Evolutionary conservation across 2,329 filamentous ascomycete species (phyloP).

Genomic region (Didymella arachidicola): DNA sequence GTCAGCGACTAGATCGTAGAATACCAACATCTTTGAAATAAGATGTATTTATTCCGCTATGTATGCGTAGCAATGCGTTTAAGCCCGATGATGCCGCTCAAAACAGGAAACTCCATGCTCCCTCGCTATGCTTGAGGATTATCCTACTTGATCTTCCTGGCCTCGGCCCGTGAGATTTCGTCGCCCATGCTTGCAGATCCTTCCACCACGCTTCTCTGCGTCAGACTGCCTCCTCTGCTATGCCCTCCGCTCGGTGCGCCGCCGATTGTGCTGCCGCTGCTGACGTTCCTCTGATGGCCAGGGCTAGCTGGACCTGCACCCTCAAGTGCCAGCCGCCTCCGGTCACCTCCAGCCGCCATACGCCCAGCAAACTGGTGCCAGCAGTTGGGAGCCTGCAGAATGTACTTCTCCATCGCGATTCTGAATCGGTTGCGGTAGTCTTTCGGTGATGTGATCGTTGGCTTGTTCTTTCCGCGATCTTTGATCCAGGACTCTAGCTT

Average conservation of each 20-base stretch:
- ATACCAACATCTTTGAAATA: background rate
- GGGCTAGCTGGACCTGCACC: conserved; percentile 12
- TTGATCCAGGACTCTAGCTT: conserved; percentile 99
- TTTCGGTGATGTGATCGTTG: conserved; percentile 95
- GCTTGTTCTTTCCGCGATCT: conserved; percentile 85
- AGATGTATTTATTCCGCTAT: conserved; percentile 2
- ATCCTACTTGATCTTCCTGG: conserved; percentile 18
- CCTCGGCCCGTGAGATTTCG: conserved; percentile 11
- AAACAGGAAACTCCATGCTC: conserved; percentile 3
- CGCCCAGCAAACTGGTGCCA: conserved; percentile 70
- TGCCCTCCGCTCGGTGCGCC: conserved; percentile 13
- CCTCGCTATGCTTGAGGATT: conserved; percentile 14
- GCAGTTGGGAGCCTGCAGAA: conserved; percentile 76
- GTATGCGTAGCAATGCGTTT: background rate
- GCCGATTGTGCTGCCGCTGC: conserved; percentile 24
- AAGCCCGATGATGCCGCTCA: conserved; percentile 5
- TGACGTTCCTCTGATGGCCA: conserved; percentile 29
- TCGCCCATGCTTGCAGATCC: conserved; percentile 11
- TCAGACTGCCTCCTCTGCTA: conserved; percentile 12
- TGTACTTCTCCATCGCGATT: conserved; percentile 94
- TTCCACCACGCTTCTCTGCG: conserved; percentile 6
- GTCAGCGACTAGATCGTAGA: background rate
- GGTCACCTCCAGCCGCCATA: conserved; percentile 30
- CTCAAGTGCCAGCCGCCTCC: conserved; percentile 26
- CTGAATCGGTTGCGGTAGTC: conserved; percentile 97